Evolutionary conservation across 352 stramenopile species (phyloP).

Genomic region (Pythium guiyangense): DNA sequence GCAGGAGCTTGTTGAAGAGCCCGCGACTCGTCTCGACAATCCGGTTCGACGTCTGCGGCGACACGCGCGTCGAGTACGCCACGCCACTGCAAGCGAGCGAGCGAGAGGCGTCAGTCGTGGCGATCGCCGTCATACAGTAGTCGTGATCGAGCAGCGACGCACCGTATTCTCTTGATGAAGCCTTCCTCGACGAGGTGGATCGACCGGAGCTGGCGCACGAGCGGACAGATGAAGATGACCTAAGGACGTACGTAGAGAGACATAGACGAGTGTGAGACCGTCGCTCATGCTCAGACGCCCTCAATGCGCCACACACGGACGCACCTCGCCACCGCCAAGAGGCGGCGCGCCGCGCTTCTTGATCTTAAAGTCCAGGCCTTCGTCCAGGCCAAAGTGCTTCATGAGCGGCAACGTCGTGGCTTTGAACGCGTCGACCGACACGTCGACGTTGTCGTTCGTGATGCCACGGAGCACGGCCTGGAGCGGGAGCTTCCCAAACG

Average conservation of each 20-base stretch:
- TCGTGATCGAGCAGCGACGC: background rate
- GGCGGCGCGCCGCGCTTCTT: conserved; percentile 90
- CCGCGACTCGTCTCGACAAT: conserved; percentile 95
- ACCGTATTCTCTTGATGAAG: conserved; percentile 98
- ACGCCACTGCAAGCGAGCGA: conserved; percentile 60
- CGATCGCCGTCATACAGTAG: background rate
- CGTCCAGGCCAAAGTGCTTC: conserved; percentile 95
- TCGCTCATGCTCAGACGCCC: conserved; percentile 15
- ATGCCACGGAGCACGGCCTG: conserved; percentile 93
- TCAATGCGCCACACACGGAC: background rate
- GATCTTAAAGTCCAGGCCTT: conserved; percentile 81
- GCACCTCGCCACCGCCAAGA: conserved; percentile 64
- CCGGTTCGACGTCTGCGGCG: conserved; percentile 96
- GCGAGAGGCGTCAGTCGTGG: background rate
- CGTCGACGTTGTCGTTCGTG: conserved; percentile 93
- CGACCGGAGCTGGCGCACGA: conserved; percentile 92
- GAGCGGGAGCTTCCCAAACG: conserved; percentile 97
- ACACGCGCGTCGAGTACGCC: conserved; percentile 95
- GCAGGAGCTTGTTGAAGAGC: conserved; percentile 97
- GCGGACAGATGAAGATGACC: conserved; percentile 94
- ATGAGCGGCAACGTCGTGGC: conserved; percentile 94
- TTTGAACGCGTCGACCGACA: conserved; percentile 93
- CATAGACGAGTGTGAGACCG: background rate
- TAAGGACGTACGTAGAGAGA: conserved; percentile 12
- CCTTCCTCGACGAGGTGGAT: conserved; percentile 95